Conservation (phyloP, 768 basidiomycete species). For the Hygrocybe punicea region DNA sequence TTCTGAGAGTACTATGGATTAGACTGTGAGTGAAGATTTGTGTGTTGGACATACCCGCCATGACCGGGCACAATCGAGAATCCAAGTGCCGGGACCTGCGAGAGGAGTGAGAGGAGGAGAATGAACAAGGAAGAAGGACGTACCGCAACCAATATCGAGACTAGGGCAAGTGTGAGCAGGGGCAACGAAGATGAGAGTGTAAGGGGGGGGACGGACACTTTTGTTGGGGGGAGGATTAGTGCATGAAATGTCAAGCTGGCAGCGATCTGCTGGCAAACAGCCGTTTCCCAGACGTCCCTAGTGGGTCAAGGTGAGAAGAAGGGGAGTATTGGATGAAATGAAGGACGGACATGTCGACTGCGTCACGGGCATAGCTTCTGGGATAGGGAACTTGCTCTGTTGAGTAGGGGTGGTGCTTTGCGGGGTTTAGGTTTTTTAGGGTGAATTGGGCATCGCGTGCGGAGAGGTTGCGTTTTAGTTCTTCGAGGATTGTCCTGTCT, state of each 20-base stretch:
- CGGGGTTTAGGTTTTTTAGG: conserved; percentile 44
- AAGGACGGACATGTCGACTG: conserved; percentile 61
- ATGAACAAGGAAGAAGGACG: conserved; percentile 21
- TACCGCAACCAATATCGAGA: conserved; percentile 72
- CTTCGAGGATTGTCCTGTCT: conserved; percentile 58
- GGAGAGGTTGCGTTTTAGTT: conserved; percentile 49
- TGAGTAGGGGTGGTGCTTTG: conserved; percentile 55
- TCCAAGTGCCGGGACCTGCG: conserved; percentile 71
- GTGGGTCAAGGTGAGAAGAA: conserved; percentile 1
- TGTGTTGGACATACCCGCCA: conserved; percentile 54
- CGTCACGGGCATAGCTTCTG: conserved; percentile 57
- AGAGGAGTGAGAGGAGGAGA: background rate
- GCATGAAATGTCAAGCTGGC: conserved; percentile 63
- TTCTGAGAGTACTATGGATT: conserved; percentile 33
- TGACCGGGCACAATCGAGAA: conserved; percentile 56
- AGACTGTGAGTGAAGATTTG: conserved; percentile 6
- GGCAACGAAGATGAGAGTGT: conserved; percentile 4
- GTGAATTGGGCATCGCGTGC: conserved; percentile 57
- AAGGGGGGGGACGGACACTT: conserved; percentile 47
- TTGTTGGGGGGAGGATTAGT: conserved; percentile 55
- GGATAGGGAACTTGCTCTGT: conserved; percentile 63
- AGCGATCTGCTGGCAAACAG: conserved; percentile 50
- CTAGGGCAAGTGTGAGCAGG: conserved; percentile 29
- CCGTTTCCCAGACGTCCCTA: conserved; percentile 70
- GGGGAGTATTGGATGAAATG: conserved; percentile 5